phyloP scores from a whole-genome alignment of 73 alveolate species.

The Blepharisma stoltei region DNA sequence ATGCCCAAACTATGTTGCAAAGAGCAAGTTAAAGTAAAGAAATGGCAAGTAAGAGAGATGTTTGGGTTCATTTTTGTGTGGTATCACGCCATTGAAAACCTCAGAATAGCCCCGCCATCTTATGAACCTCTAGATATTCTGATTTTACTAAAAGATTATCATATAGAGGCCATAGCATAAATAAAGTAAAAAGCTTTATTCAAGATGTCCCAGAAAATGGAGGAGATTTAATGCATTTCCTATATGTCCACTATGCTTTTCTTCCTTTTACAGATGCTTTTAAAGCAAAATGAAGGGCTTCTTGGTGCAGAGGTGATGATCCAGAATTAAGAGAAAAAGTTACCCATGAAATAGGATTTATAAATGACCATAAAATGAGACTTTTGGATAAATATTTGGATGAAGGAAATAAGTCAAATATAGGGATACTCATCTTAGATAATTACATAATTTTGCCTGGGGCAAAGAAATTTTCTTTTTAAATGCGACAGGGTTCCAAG shows the following conservation, averaged over 20 bases:
- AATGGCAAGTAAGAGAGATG: conserved; percentile 30
- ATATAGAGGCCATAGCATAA: conserved; percentile 42
- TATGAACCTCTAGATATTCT: conserved; percentile 51
- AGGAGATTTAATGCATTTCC: conserved; percentile 50
- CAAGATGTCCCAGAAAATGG: conserved; percentile 61
- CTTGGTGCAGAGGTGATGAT: conserved; percentile 39
- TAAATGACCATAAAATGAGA: conserved; percentile 36
- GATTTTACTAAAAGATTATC: conserved; percentile 25
- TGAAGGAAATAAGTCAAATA: conserved; percentile 23
- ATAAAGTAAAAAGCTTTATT: conserved; percentile 46
- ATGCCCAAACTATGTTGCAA: not conserved
- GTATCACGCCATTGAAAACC: conserved; percentile 35
- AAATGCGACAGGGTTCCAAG: conserved; percentile 46
- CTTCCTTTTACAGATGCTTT: conserved; percentile 39
- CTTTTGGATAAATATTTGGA: conserved; percentile 34
- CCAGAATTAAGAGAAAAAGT: conserved; percentile 45
- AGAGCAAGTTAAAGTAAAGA: conserved; percentile 30
- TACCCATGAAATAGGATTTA: conserved; percentile 40
- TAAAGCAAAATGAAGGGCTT: conserved; percentile 39
- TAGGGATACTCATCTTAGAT: conserved; percentile 43
- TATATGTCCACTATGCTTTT: conserved; percentile 39
- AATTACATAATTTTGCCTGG: conserved; percentile 35
- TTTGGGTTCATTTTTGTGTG: conserved; percentile 42
- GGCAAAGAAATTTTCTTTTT: conserved; percentile 34
- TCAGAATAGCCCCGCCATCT: conserved; percentile 28